Percentiles rank a stretch among this genome's conserved stretches.
Evolutionary conservation across 208 protist genomes (phyloP).

Genomic region (Wallacemonas collosoma): DNA sequence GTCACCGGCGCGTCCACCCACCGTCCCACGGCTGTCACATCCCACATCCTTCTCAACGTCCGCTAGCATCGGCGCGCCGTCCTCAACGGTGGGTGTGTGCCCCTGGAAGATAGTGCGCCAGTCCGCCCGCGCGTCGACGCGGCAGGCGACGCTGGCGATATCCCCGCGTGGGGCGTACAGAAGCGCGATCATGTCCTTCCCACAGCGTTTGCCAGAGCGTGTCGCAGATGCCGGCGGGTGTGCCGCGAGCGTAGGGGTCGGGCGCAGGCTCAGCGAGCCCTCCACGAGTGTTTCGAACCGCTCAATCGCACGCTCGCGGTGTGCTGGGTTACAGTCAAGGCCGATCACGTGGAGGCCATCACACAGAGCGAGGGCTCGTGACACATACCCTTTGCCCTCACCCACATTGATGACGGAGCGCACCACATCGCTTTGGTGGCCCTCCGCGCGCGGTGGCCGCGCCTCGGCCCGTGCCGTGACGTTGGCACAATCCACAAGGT

Average conservation of each 20-base stretch:
- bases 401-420: conserved; percentile 86
- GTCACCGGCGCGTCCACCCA: too few species aligned
- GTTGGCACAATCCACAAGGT: conserved; percentile 64
- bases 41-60: neutral
- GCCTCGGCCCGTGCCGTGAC: neutral
- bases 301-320: conserved; percentile 73
- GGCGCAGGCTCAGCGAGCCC: conserved; percentile 34
- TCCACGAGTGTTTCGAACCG: conserved; percentile 67
- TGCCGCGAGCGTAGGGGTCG: conserved; percentile 11
- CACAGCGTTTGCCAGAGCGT: neutral
- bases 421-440: conserved; percentile 17
- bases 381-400: conserved; percentile 91
- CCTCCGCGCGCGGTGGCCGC: neutral
- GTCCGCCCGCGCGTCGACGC: conserved; percentile 43
- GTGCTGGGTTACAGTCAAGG: conserved; percentile 88
- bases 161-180: conserved; percentile 76
- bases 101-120: conserved; percentile 56
- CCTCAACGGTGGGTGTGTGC: conserved; percentile 43
- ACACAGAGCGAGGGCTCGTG: conserved; percentile 75
- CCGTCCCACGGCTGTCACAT: too few species aligned
- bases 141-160: conserved; percentile 68
- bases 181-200: conserved; percentile 58
- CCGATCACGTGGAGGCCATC: conserved; percentile 81
- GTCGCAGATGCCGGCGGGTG: too few species aligned
- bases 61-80: neutral